phyloP scores from a whole-genome alignment of 495 filamentous ascomycete species.

The Podospora fimiseda region DNA sequence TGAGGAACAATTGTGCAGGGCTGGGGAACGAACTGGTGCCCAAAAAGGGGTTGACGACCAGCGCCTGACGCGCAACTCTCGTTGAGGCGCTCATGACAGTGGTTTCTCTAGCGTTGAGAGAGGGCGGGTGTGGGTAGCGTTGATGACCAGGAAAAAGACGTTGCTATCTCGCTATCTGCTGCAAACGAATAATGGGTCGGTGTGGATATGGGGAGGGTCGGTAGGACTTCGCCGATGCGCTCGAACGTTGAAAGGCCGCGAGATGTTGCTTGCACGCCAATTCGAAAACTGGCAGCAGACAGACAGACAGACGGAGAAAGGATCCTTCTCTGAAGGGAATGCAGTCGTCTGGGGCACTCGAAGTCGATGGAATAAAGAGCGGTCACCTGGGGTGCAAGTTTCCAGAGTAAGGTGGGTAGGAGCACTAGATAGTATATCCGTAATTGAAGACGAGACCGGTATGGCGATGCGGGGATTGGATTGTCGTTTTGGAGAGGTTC shows the following conservation, averaged over 20 bases:
- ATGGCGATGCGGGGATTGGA: too few relatives aligned
- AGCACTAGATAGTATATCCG: neutral
- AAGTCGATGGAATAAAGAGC: neutral
- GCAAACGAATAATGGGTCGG: neutral
- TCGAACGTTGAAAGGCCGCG: neutral
- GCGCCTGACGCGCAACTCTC: conserved; percentile 51
- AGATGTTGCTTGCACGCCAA: neutral
- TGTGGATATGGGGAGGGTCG: neutral
- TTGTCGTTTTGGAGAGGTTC: neutral
- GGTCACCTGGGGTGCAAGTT: neutral
- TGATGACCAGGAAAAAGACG: neutral
- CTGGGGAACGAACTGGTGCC: conserved; percentile 29
- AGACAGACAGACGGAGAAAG: neutral
- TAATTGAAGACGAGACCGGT: too few relatives aligned
- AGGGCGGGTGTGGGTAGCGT: neutral
- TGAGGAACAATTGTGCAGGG: conserved; percentile 8
- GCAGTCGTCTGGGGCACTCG: too few relatives aligned
- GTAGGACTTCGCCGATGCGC: conserved; percentile 6
- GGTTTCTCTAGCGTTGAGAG: conserved; percentile 1
- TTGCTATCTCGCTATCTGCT: neutral
- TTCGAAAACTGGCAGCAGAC: neutral
- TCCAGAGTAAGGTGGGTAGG: neutral
- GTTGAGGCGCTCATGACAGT: conserved; percentile 55
- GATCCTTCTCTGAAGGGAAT: too few relatives aligned
- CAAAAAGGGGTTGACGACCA: conserved; percentile 49